These are phyloP conservation scores for Entomortierella lignicola DNA, from an alignment of 192 early-diverging fungal genomes.

Conservation along the genomic window DNA sequence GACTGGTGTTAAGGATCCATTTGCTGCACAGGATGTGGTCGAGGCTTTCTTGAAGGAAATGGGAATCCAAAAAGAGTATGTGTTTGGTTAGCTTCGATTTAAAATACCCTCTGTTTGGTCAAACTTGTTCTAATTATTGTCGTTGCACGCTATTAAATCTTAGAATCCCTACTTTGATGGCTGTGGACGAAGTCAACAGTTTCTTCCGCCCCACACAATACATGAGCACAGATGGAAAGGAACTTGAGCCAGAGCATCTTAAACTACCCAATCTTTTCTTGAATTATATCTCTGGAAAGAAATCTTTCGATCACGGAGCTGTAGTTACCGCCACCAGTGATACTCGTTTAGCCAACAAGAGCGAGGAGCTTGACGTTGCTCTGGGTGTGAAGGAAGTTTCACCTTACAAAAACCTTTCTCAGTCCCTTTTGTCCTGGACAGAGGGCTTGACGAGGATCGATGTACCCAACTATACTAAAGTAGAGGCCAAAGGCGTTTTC, in stretches of 20 bases:
- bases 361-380: constrained; percentile 54
- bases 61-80: constrained; percentile 47
- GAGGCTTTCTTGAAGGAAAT: constrained; percentile 62
- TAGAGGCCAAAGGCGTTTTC: constrained; percentile 60
- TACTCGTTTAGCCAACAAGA: constrained; percentile 33
- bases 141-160: neutral
- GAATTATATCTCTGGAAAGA: constrained; percentile 61
- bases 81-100: neutral
- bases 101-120: neutral
- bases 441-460: constrained; percentile 47
- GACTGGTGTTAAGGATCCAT: constrained; percentile 56
- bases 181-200: constrained; percentile 64
- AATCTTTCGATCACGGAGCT: constrained; percentile 55
- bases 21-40: constrained; percentile 57
- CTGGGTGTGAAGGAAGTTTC: constrained; percentile 47
- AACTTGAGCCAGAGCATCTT: constrained; percentile 55
- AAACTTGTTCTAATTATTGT: neutral
- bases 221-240: constrained; percentile 44
- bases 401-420: constrained; percentile 49
- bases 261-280: constrained; percentile 59
- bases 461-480: constrained; percentile 53
- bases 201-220: constrained; percentile 63
- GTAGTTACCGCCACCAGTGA: constrained; percentile 55
- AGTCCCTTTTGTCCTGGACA: constrained; percentile 37
- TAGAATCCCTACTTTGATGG: constrained; percentile 61